Conservation (phyloP, 352 stramenopile genomes). For the Phytophthora lateralis region DNA sequence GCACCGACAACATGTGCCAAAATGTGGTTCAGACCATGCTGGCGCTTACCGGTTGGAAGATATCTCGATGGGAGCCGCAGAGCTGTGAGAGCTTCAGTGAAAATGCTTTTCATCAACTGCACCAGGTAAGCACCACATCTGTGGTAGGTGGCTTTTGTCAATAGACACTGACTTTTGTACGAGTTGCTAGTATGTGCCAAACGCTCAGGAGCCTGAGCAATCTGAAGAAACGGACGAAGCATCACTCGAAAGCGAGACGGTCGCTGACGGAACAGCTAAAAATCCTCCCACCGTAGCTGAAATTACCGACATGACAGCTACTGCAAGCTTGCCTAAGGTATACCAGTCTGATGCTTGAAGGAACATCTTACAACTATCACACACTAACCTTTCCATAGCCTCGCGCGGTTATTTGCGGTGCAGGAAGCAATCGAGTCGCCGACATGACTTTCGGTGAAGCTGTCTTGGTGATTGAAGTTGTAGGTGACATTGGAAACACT, state of each 20-base stretch:
- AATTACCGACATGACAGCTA: background rate
- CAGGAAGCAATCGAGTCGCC: slow-evolving; percentile 13
- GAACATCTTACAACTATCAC: background rate
- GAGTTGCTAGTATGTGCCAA: slow-evolving; percentile 26
- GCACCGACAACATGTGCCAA: slow-evolving; percentile 24
- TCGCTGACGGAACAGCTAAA: slow-evolving; percentile 10
- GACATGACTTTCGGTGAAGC: slow-evolving; percentile 45
- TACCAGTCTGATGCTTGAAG: background rate
- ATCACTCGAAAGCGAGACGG: slow-evolving; percentile 12
- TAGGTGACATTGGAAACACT: slow-evolving; percentile 54
- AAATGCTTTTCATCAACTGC: slow-evolving; percentile 44
- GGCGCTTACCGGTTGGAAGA: slow-evolving; percentile 64
- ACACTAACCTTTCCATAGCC: slow-evolving; percentile 34
- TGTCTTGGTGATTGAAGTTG: slow-evolving; percentile 47
- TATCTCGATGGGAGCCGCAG: slow-evolving; percentile 41
- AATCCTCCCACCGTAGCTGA: slow-evolving; percentile 1
- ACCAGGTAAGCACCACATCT: slow-evolving; percentile 29
- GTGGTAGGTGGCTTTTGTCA: background rate
- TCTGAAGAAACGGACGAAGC: slow-evolving; percentile 19
- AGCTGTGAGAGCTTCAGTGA: slow-evolving; percentile 26
- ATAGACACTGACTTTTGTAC: background rate
- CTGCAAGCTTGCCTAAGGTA: slow-evolving; percentile 13
- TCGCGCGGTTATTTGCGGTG: slow-evolving; percentile 51
- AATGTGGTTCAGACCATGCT: slow-evolving; percentile 42
- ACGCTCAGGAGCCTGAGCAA: slow-evolving; percentile 11